phyloP scores from a whole-genome alignment of 495 filamentous ascomycete genomes.

The Xylaria longipes region DNA sequence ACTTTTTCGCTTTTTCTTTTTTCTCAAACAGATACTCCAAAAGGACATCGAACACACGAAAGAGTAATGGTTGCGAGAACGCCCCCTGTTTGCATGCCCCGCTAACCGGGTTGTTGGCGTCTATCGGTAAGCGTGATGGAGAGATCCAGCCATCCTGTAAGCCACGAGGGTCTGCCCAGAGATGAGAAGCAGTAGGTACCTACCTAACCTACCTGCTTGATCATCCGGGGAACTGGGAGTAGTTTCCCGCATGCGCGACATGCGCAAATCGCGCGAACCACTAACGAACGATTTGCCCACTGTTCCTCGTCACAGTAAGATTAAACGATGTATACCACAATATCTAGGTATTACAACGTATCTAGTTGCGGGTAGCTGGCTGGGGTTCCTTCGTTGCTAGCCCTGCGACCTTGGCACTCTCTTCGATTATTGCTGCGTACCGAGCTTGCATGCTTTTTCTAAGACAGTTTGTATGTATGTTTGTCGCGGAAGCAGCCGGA shows the following conservation, averaged over 20 bases:
- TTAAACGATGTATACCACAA: background rate
- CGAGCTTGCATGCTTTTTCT: conserved; percentile 16
- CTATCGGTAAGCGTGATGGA: background rate
- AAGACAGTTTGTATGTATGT: background rate
- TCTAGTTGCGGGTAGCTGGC: background rate
- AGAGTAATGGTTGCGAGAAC: conserved; percentile 9
- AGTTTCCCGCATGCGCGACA: conserved; percentile 17
- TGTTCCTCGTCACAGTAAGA: background rate
- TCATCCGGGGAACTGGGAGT: conserved; percentile 3
- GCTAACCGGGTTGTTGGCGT: background rate
- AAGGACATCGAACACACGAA: background rate
- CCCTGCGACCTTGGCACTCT: background rate
- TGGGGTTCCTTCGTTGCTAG: background rate
- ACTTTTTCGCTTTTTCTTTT: background rate
- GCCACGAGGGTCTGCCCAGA: conserved; percentile 12
- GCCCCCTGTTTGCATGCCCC: background rate
- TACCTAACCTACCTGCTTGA: background rate
- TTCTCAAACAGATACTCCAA: background rate
- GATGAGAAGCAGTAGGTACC: background rate
- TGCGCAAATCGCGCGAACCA: background rate
- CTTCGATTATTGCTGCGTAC: background rate
- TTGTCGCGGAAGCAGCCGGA: conserved; percentile 3
- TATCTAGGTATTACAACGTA: background rate
- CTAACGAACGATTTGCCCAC: background rate
- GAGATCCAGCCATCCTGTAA: background rate